These are phyloP conservation scores for Sonneratia caseolaris DNA, from an alignment of 345 rosid species.

Conservation along the genomic window DNA sequence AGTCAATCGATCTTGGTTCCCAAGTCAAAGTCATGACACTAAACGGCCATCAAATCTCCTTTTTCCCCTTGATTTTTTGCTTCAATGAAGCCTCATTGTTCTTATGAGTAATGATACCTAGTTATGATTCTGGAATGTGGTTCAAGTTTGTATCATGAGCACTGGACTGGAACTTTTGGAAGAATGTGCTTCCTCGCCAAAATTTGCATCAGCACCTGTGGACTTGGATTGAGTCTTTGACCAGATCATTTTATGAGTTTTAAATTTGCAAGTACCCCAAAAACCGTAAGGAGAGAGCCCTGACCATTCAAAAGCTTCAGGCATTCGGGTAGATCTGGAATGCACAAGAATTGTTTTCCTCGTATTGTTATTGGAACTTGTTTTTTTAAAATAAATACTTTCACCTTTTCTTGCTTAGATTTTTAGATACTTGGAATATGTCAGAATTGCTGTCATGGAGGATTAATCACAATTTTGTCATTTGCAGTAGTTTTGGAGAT, in stretches of 20 bases:
- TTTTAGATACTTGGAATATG: too few relatives aligned
- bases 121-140: not conserved
- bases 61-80: not conserved
- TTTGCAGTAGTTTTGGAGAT: too few relatives aligned
- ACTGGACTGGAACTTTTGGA: not conserved
- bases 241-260: not conserved
- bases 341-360: too few relatives aligned
- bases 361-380: too few relatives aligned
- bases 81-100: too few relatives aligned
- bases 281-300: not conserved
- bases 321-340: not conserved
- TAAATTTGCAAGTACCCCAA: not conserved
- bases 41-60: not conserved
- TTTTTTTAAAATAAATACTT: too few relatives aligned
- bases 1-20: not conserved
- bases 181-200: not conserved
- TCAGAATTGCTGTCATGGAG: too few relatives aligned
- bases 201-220: not conserved
- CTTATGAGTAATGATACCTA: too few relatives aligned
- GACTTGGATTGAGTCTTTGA: not conserved
- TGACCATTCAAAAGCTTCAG: not conserved
- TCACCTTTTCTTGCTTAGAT: too few relatives aligned
- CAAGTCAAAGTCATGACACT: not conserved
- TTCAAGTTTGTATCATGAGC: not conserved
- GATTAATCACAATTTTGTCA: too few relatives aligned